Percentiles rank a stretch among this genome's conserved stretches.
These are phyloP conservation scores for Corylus heterophylla DNA, from an alignment of 306 rosid species.

Conservation along the genomic window DNA sequence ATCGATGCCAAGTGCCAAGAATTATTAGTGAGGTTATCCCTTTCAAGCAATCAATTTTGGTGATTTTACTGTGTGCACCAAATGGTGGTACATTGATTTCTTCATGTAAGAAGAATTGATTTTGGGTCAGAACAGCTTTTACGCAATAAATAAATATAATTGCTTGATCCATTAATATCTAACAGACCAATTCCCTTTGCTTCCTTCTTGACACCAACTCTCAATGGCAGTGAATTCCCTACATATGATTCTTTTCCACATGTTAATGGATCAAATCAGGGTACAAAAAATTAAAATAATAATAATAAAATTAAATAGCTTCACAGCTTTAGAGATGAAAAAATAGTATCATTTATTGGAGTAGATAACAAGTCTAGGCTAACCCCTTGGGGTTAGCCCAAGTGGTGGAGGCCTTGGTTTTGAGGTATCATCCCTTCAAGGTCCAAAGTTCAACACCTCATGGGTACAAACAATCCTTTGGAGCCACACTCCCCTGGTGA, in stretches of 20 bases:
- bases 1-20: not conserved
- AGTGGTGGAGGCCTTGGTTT: too few species aligned
- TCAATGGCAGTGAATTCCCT: not conserved
- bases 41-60: not conserved
- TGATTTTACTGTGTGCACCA: not conserved
- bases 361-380: not conserved
- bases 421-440: too few species aligned
- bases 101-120: not conserved
- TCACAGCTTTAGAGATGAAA: not conserved
- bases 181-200: not conserved
- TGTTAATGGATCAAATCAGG: not conserved
- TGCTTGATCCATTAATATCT: not conserved
- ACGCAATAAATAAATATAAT: not conserved
- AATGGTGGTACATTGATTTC: not conserved
- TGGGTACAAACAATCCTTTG: too few species aligned
- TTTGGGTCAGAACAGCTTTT: not conserved
- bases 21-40: not conserved
- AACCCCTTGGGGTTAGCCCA: too few species aligned
- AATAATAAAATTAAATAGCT: not conserved
- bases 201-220: not conserved
- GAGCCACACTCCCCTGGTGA: too few species aligned
- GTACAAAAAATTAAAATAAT: not conserved
- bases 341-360: not conserved
- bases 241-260: not conserved
- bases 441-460: too few species aligned